Percentiles rank a stretch among this genome's conserved stretches.
Conservation (phyloP, 2,329 filamentous ascomycete species). For the Neoscytalidium dimidiatum region DNA sequence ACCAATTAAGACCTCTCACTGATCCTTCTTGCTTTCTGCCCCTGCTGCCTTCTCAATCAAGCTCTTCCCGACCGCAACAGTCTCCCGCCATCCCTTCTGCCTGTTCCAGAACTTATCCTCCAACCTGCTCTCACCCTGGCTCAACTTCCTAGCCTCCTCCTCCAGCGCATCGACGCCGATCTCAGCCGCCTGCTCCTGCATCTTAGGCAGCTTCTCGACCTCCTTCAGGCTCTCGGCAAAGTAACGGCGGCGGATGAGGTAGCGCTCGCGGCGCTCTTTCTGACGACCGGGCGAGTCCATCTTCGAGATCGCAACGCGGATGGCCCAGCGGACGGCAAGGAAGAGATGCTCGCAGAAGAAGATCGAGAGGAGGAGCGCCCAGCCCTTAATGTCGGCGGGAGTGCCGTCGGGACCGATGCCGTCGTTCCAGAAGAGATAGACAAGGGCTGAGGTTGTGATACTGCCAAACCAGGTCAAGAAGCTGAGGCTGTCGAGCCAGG, state of each 20-base stretch:
- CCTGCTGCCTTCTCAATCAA: slow-evolving; percentile 49
- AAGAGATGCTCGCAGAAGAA: slow-evolving; percentile 89
- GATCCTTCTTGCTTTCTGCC: slow-evolving; percentile 40
- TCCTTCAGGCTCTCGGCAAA: slow-evolving; percentile 71
- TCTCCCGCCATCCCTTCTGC: slow-evolving; percentile 53
- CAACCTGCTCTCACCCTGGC: slow-evolving; percentile 42
- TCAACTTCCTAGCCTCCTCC: slow-evolving; percentile 51
- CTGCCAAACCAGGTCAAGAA: slow-evolving; percentile 95
- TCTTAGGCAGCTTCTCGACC: slow-evolving; percentile 49
- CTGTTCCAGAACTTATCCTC: slow-evolving; percentile 56
- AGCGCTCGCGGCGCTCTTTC: slow-evolving; percentile 81
- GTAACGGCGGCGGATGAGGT: slow-evolving; percentile 74
- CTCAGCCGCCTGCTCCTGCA: slow-evolving; percentile 57
- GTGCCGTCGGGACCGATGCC: slow-evolving; percentile 65
- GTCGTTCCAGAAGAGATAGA: slow-evolving; percentile 77
- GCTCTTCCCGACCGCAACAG: slow-evolving; percentile 51
- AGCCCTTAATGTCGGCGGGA: slow-evolving; percentile 71
- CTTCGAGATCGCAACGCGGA: slow-evolving; percentile 73
- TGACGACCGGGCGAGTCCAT: slow-evolving; percentile 84
- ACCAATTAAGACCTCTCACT: neutral
- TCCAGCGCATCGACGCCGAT: slow-evolving; percentile 68
- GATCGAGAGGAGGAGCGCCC: slow-evolving; percentile 79
- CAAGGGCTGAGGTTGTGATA: slow-evolving; percentile 81
- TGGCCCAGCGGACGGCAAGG: slow-evolving; percentile 71
- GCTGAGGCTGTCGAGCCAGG: slow-evolving; percentile 81